Evolutionary conservation across 2,329 filamentous ascomycete species (phyloP), one percentile per base, ranked within the genome.

Genomic region (Penicillium sp.): DNA sequence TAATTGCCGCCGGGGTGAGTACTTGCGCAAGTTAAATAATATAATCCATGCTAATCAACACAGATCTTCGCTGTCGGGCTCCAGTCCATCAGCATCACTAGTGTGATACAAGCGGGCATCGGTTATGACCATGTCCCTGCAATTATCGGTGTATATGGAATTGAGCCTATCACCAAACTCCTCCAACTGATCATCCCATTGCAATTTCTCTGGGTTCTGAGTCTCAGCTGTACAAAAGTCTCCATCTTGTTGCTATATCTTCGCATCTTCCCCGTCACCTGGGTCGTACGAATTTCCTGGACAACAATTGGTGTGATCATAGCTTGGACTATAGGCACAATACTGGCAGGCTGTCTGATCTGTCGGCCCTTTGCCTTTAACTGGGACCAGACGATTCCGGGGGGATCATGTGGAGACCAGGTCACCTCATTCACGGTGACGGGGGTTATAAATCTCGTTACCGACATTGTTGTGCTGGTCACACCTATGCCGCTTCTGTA

Each of bases 281-380:
- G 55, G 57, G 53, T 60, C 9, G 53, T 61, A 10, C 45, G 51
- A 7, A 41, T 57, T 1, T 47, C 47, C 11, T 60, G 58, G 57
- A 19, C n/a, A 3, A 63, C 59, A 7, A 62, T 63, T 5, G 31
- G 31, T 12, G 45, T 66, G 19, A 64, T 67, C 35, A 28, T 58
- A 3, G 52, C 56, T n/a, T 62, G 63, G 62, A 50, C 64, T 3
- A 55, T 63, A 11, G 61, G 60, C 5, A 78, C 72, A 1, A 67
- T 72, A 14, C 60, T 62, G 5, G 61, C 56, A 0, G 59, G 58
- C 0, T 62, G 56, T 49, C 44, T 63, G n/a, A 58, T 60, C 19
- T 69, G 65, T 52, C 56, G 60, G 4, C 65, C 65, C 0, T 60
- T 68, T 33, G 65, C 64, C 6, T 66, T 50, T 46, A 67, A 66